Evolutionary conservation across 1,284 basidiomycete genomes (phyloP).

Genomic region (Pseudozyma pruni): DNA sequence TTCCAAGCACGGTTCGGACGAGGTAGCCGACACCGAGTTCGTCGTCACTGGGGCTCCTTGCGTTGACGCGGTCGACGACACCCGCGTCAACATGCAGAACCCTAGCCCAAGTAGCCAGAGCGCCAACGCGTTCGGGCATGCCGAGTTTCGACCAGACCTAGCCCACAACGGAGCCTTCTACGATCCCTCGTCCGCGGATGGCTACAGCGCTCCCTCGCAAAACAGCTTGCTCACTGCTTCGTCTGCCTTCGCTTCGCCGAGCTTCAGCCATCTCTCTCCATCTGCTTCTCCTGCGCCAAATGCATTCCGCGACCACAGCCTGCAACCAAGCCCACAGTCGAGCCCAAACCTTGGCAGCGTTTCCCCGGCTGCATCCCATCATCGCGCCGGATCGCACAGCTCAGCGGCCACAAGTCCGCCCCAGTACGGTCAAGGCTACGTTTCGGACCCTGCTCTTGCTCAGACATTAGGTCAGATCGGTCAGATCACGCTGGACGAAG

Average conservation of each 20-base stretch:
- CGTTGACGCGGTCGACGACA: slow-evolving; percentile 7
- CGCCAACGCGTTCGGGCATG: slow-evolving; percentile 6
- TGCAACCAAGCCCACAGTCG: slow-evolving; percentile 36
- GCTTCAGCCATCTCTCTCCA: slow-evolving; percentile 7
- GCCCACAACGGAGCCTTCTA: slow-evolving; percentile 28
- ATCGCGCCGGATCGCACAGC: slow-evolving; percentile 32
- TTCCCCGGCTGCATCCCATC: slow-evolving; percentile 27
- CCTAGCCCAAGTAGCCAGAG: slow-evolving; percentile 2
- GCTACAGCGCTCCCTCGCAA: slow-evolving; percentile 39
- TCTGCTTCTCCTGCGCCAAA: slow-evolving; percentile 10
- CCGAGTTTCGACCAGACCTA: background rate
- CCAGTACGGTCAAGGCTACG: slow-evolving; percentile 6
- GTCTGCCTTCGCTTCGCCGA: slow-evolving; percentile 10
- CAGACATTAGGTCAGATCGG: slow-evolving; percentile 42
- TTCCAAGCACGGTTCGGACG: background rate
- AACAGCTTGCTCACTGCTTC: slow-evolving; percentile 28
- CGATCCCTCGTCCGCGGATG: slow-evolving; percentile 48
- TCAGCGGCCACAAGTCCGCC: slow-evolving; percentile 31
- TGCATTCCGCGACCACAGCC: slow-evolving; percentile 28
- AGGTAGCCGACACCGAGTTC: slow-evolving; percentile 4
- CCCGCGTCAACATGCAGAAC: slow-evolving; percentile 31
- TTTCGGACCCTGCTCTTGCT: slow-evolving; percentile 21
- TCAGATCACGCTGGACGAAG: slow-evolving; percentile 42
- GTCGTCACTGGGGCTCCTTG: slow-evolving; percentile 8
- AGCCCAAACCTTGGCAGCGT: slow-evolving; percentile 24